Evolutionary conservation across 176 grass and related monocot genomes (phyloP).

Genomic region (Bromus sterilis): DNA sequence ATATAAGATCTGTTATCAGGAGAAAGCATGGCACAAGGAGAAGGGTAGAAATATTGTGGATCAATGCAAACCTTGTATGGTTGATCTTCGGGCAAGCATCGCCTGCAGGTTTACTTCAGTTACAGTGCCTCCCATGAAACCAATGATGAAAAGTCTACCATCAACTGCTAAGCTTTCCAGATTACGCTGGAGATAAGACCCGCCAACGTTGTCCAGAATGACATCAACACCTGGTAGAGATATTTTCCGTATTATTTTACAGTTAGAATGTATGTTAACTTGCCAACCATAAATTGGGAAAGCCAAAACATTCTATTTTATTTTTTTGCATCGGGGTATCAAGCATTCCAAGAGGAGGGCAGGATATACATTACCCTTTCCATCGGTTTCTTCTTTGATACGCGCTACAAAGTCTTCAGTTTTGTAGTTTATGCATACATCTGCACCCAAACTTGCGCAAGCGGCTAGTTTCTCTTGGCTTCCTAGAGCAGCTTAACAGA

Average conservation of each 20-base stretch:
- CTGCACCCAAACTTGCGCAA: conserved; percentile 69
- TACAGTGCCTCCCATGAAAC: conserved; percentile 51
- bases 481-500: conserved; percentile 19
- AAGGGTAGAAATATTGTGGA: neutral
- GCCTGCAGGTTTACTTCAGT: conserved; percentile 52
- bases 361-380: conserved; percentile 53
- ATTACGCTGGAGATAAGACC: conserved; percentile 61
- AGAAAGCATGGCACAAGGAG: neutral
- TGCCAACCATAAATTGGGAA: neutral
- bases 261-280: neutral
- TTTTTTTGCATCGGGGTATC: neutral
- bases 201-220: conserved; percentile 75
- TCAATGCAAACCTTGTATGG: conserved; percentile 52
- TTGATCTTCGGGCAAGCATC: conserved; percentile 59
- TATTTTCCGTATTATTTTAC: neutral
- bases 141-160: conserved; percentile 86
- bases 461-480: conserved; percentile 72
- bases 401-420: conserved; percentile 74
- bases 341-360: neutral
- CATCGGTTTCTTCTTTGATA: conserved; percentile 71
- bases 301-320: neutral
- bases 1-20: neutral
- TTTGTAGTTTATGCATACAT: conserved; percentile 94
- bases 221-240: conserved; percentile 64
- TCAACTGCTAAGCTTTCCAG: conserved; percentile 63